phyloP scores from a whole-genome alignment of 345 rosid genomes.

The Schrenkiella parvula region DNA sequence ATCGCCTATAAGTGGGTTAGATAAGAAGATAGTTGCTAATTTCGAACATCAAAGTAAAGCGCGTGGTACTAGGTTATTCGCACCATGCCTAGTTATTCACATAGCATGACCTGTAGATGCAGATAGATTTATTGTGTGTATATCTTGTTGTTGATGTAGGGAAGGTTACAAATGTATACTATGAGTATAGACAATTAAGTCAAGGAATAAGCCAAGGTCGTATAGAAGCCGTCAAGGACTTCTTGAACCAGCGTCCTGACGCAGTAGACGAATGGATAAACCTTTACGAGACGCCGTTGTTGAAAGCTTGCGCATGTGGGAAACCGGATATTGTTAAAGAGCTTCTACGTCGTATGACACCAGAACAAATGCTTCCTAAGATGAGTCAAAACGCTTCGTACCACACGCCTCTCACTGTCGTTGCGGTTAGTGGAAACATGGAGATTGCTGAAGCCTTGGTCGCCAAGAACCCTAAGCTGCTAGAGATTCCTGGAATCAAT shows the following conservation, averaged over 20 bases:
- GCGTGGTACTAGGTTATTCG: background rate
- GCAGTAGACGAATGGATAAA: conserved; percentile 24
- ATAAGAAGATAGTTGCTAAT: background rate
- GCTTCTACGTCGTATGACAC: conserved; percentile 32
- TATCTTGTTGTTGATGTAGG: conserved; percentile 8
- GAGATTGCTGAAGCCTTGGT: conserved; percentile 29
- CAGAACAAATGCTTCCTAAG: conserved; percentile 33
- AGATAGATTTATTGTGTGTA: background rate
- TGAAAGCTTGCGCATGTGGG: conserved; percentile 31
- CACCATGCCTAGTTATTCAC: background rate
- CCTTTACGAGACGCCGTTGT: conserved; percentile 26
- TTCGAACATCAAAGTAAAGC: background rate
- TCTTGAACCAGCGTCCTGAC: conserved; percentile 12
- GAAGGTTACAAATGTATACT: conserved; percentile 17
- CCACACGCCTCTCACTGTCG: conserved; percentile 35
- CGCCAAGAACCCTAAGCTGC: conserved; percentile 28
- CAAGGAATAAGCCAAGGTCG: conserved; percentile 29
- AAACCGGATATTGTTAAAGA: conserved; percentile 27
- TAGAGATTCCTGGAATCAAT: conserved; percentile 32
- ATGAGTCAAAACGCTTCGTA: conserved; percentile 24
- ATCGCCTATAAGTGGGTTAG: background rate
- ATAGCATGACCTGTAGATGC: background rate
- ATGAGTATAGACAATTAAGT: conserved; percentile 16
- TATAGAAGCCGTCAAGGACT: conserved; percentile 13
- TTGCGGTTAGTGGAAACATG: conserved; percentile 34